phyloP scores from a whole-genome alignment of 2,329 filamentous ascomycete species.

The Daldinia sp. region DNA sequence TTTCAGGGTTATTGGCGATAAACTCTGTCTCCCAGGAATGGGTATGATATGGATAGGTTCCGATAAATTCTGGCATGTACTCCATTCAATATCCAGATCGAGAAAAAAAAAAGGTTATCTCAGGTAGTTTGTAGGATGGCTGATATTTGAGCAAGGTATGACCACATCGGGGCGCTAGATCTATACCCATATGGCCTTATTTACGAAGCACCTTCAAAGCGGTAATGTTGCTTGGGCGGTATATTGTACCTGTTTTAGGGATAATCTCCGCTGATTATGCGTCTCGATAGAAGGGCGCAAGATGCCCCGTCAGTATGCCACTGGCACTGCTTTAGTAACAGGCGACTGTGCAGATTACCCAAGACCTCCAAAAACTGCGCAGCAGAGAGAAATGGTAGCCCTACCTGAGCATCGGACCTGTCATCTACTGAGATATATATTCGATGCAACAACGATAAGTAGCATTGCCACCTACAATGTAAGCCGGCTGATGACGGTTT shows the following conservation, averaged over 20 bases:
- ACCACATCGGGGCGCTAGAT: conserved; percentile 3
- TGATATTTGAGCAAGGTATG: neutral
- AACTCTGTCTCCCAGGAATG: neutral
- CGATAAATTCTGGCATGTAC: neutral
- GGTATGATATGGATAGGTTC: neutral
- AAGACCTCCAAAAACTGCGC: conserved; percentile 1
- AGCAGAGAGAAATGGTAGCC: neutral
- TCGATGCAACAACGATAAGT: conserved; percentile 8
- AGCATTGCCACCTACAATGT: conserved; percentile 1
- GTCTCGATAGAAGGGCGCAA: conserved; percentile 1
- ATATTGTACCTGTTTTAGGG: conserved; percentile 2
- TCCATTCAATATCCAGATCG: neutral
- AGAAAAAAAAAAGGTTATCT: neutral
- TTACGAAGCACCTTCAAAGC: neutral
- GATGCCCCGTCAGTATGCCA: conserved; percentile 3
- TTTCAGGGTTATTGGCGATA: conserved; percentile 2
- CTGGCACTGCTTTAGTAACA: conserved; percentile 1
- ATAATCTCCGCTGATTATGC: neutral
- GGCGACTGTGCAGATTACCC: neutral
- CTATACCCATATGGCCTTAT: neutral
- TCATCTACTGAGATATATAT: neutral
- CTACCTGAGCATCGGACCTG: conserved; percentile 1
- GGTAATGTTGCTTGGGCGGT: conserved; percentile 7
- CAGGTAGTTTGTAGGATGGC: neutral
- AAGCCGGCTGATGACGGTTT: conserved; percentile 10